Evolutionary conservation across 192 early-diverging fungal genomes (phyloP).

Genomic region (Haplosporangium gracile): DNA sequence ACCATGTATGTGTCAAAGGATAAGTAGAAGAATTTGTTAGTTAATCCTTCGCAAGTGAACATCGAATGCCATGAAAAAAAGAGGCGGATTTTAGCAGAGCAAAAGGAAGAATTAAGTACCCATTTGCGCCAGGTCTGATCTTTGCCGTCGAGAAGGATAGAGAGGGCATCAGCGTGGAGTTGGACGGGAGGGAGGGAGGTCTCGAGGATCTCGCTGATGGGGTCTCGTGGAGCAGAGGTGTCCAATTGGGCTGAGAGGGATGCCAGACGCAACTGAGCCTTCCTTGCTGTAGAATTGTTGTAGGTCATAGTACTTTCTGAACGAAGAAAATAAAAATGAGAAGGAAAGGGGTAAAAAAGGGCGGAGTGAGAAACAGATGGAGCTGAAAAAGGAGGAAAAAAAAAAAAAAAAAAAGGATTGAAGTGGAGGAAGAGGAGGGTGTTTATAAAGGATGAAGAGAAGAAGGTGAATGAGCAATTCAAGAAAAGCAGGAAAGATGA

Average conservation of each 20-base stretch:
- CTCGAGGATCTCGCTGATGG: slow-evolving; percentile 10
- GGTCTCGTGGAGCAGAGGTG: not conserved
- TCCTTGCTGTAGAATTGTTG: not conserved
- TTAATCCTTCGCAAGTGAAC: not conserved
- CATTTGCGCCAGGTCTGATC: slow-evolving; percentile 35
- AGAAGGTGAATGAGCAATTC: not conserved
- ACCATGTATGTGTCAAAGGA: not conserved
- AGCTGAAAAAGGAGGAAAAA: not conserved
- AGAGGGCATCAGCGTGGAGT: slow-evolving; percentile 14
- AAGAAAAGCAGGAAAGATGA: not conserved
- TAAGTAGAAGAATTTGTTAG: not conserved
- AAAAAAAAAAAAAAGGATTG: not conserved
- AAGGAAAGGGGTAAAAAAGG: not conserved
- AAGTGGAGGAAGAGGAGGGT: not conserved
- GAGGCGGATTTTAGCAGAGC: not conserved
- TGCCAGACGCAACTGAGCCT: slow-evolving; percentile 12
- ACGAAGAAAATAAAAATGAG: not conserved
- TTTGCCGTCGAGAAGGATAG: slow-evolving; percentile 6
- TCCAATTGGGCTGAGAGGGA: slow-evolving; percentile 14
- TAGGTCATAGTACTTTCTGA: not conserved
- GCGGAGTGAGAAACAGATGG: not conserved
- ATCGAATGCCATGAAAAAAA: not conserved
- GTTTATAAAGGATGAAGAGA: not conserved
- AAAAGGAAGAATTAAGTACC: not conserved
- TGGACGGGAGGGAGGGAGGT: slow-evolving; percentile 5